Base-by-base conservation (phyloP, 805 yeast species). In the Vanderwaltozyma polyspora region DNA sequence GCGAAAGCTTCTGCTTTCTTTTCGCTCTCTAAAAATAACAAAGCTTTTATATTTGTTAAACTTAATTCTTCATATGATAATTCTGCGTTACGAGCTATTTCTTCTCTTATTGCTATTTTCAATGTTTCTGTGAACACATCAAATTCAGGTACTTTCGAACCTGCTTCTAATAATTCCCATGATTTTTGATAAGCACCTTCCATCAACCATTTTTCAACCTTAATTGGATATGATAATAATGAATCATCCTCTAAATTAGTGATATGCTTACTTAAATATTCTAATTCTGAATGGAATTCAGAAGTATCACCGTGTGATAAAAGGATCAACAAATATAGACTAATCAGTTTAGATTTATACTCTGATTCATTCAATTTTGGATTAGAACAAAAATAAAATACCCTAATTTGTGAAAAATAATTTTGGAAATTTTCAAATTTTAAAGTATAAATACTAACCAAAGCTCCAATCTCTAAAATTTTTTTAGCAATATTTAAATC, bases 161-260 rank as follows among this genome's bases (percentile, higher is more conserved):
- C 63, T 36, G 43, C 46, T 46, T 48, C 52, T 62, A 81, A 68
- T 36, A 82, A 68, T 46, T 74, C 78, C 80, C 91, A 82, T 30
- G 87, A 89, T 59, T 83, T 83, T 58, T 85, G 91, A 60, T 87
- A 91, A 44, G 89, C 81, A 28, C 98, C 98, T 62, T 91, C 97
- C 79, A 89, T 85, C 44, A 91, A 72, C 80, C 93, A 84, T 44
- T 83, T 77, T 57, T 91, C 97, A 48, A 91, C 75, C 46, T 77
- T 76, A 35, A 89, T 77, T 17, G 97, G 97, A 55, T 86, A 86
- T 31, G 74, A 71, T 45, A 89, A 65, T 55, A 69, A 83, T 44
- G 69, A 65, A 55, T 83, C 94, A 24, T 68, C 65, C 45, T 84
- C 89, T 41, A 55, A 53, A 48, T 49, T 64, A n/a, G 48, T 42